Base-by-base conservation (phyloP, 2,329 filamentous ascomycete genomes). In the Scytalidium sp. region DNA sequence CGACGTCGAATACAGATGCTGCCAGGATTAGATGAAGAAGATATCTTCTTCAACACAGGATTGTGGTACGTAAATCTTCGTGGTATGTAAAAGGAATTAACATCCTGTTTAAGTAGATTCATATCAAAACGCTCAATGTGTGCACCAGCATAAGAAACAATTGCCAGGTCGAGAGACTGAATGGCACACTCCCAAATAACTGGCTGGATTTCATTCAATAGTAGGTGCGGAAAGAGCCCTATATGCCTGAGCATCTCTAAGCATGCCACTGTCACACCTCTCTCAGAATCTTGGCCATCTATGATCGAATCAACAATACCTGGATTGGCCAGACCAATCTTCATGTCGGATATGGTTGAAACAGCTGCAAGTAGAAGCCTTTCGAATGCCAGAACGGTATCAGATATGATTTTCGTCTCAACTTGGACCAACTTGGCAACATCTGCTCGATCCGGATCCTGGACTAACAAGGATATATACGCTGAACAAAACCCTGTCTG, bases 71-170 rank as follows among this genome's bases (percentile, higher is more conserved):
- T 23, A 13, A 45, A 22, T 11, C 4, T 41, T 6, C 4, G 9
- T 20, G 40, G 49, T 20, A 48, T 5, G 13, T 25, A 13, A 6
- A 48, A 45, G 13, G 21, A 48, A 17, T 17, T 15, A 19, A 42
- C n/a, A n/a, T 48, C 36, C 5, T 3, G 8, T 9, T 23, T 43
- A 10, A 50, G 23, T 10, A 52, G 23, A 10, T 46, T 19, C 9
- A 27, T 3, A 23, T 56, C 51, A 13, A 54, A 56, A 27, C 41
- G 29, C 29, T 46, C 11, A 19, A 47, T 43, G 49, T 56, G 52
- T 19, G 54, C 45, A 7, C 54, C 52, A 19, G 44, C 49, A n/a
- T 56, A 56, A 7, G 49, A 54, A 7, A 52, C 15, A 3, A 54
- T 36, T 10, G 25, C 49, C 4, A 56, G 43, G 19, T 56, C 44